Evolutionary conservation across 1,284 basidiomycete species (phyloP), one percentile per base, ranked within the genome.

Genomic region (Austroboletus niveus): DNA sequence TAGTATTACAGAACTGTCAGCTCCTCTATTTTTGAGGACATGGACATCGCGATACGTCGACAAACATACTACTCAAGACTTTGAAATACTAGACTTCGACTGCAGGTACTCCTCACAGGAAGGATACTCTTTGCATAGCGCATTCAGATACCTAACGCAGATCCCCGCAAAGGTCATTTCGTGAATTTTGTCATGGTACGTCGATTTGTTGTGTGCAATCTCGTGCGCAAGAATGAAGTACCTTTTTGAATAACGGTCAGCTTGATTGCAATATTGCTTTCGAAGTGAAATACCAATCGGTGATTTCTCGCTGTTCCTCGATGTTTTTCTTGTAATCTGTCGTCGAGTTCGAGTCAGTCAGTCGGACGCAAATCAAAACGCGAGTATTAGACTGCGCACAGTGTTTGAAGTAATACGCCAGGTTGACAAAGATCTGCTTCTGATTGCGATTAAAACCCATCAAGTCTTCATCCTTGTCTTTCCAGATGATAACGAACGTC

Each of bases 171-270:
- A 42, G 5, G 27, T 14, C 15, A 12, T n/a, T 12, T 30, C 41
- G 41, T 62, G 61, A 30, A 61, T 42, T 42, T 56, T 55, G 8
- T 62, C 60, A n/a, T 66, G 61, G 17, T 60, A 49, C 45, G 48
- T 38, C 0, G 50, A 46, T 8, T 38, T 40, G 5, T 59, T 62
- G 45, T 62, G 64, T 8, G 61, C 64, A 5, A 62, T 45, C 41
- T 62, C 64, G 2, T 62, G 61, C 1, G 59, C 62, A 46, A 65
- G 56, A 1, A 66, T 56, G 14, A 66, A 62, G 35, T 61, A 62
- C 61, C 61, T 58, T n/a, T 47, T 42, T 29, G 5, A 30, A n/a
- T 40, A 14, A 40, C 9, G 5, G 27, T 42, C 14, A 42, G 41
- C 24, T 14, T 24, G 4, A 5, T 12, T 40, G n/a, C 5, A 8